A percentile compares a stretch with the other conserved stretches of the same genome.
Conservation (phyloP, 352 stramenopile genomes). For the Phytophthora ramorum region DNA sequence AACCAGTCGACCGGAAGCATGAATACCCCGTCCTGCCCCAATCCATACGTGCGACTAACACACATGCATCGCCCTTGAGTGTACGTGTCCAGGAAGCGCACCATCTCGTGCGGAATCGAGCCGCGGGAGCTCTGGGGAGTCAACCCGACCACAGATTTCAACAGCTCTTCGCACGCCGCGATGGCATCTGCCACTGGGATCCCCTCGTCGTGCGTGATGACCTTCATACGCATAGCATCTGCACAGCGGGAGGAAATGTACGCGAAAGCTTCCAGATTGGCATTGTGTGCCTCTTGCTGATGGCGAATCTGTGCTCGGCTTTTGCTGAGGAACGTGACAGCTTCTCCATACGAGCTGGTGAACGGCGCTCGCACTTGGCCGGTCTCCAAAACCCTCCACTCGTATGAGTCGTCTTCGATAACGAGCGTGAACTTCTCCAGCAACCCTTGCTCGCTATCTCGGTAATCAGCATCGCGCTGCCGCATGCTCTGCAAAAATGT, state of each 20-base stretch:
- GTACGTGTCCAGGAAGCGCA: conserved; percentile 38
- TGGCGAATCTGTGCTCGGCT: conserved; percentile 37
- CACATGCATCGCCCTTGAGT: conserved; percentile 38
- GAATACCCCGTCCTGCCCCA: conserved; percentile 55
- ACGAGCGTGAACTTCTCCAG: conserved; percentile 49
- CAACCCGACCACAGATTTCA: conserved; percentile 43
- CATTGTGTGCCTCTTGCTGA: conserved; percentile 32
- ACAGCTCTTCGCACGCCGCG: conserved; percentile 38
- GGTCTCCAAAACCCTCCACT: conserved; percentile 54
- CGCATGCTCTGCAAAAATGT: conserved; percentile 58
- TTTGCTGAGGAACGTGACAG: conserved; percentile 24
- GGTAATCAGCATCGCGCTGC: neutral
- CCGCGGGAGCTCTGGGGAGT: conserved; percentile 17
- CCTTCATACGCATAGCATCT: conserved; percentile 38
- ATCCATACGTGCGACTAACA: conserved; percentile 44
- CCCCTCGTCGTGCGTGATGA: conserved; percentile 43
- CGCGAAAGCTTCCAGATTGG: conserved; percentile 46
- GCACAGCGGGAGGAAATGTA: conserved; percentile 43
- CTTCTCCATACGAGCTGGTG: conserved; percentile 37
- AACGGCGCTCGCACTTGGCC: conserved; percentile 48
- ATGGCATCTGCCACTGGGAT: conserved; percentile 44
- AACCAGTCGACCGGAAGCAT: conserved; percentile 54
- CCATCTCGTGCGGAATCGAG: conserved; percentile 34
- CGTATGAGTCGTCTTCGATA: conserved; percentile 49
- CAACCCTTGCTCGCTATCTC: conserved; percentile 31